These are phyloP conservation scores for Termitomyces eurrhizus DNA, from an alignment of 768 basidiomycete species.

Conservation along the genomic window DNA sequence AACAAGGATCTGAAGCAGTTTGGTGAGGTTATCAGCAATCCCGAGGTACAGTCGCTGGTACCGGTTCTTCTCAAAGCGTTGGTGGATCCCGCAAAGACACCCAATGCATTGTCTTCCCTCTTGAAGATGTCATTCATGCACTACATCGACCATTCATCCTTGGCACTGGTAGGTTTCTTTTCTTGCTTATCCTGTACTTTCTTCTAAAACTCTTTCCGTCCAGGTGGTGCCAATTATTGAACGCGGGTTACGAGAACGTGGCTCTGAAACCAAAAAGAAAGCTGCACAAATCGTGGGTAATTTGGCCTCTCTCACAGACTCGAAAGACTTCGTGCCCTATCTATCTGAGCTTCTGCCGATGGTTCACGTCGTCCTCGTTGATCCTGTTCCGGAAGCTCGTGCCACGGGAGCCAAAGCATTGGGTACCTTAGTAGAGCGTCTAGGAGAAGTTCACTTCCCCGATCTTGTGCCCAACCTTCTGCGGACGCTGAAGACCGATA, in stretches of 20 bases:
- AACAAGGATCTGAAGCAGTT: conserved; percentile 97
- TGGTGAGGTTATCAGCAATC: conserved; percentile 97
- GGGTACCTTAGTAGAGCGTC: conserved; percentile 92
- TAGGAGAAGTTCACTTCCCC: conserved; percentile 94
- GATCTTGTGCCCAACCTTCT: conserved; percentile 89
- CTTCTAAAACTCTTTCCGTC: neutral
- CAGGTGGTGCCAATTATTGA: conserved; percentile 95
- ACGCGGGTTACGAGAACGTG: conserved; percentile 85
- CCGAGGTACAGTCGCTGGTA: conserved; percentile 90
- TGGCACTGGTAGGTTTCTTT: conserved; percentile 68
- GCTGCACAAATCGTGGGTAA: conserved; percentile 98
- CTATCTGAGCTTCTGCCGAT: conserved; percentile 84
- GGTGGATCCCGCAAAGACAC: conserved; percentile 91
- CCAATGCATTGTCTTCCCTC: conserved; percentile 77
- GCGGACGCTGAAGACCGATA: conserved; percentile 85
- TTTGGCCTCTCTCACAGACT: conserved; percentile 82
- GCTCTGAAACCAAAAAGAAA: conserved; percentile 92
- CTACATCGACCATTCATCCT: conserved; percentile 94
- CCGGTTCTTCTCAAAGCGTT: conserved; percentile 90
- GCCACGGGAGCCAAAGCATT: conserved; percentile 96
- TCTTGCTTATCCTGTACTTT: neutral
- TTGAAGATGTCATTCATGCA: conserved; percentile 96
- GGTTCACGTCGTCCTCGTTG: conserved; percentile 89
- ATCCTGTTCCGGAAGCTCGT: conserved; percentile 96
- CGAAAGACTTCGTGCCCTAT: conserved; percentile 93